Evolutionary conservation across 805 yeast genomes (phyloP).

Genomic region (Wilhelminamyces savonicus): DNA sequence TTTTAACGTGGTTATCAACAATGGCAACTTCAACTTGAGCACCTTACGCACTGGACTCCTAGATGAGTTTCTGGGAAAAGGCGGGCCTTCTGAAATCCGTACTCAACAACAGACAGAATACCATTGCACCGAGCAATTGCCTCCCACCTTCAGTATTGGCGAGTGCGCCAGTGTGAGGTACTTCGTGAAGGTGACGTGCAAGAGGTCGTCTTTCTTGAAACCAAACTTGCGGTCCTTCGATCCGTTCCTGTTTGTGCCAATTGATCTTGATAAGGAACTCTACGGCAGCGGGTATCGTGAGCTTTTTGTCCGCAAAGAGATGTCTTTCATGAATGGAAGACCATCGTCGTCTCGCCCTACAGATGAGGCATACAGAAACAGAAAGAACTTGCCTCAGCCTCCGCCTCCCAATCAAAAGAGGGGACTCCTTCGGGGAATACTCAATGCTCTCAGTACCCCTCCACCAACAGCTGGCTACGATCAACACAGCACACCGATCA

Average conservation of each 20-base stretch:
- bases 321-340: too few relatives aligned
- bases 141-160: conserved; percentile 25
- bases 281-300: too few relatives aligned
- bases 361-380: too few relatives aligned
- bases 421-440: neutral
- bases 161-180: conserved; percentile 40
- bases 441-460: neutral
- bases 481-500: too few relatives aligned
- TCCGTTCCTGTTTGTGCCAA: conserved; percentile 51
- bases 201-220: conserved; percentile 43
- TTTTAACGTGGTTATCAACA: conserved; percentile 24
- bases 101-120: conserved; percentile 7
- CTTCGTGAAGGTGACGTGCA: conserved; percentile 57
- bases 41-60: conserved; percentile 13
- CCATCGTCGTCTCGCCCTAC: too few relatives aligned
- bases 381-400: conserved; percentile 16
- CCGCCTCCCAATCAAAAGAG: neutral
- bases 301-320: conserved; percentile 40
- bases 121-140: conserved; percentile 23
- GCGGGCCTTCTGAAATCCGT: neutral
- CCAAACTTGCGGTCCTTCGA: conserved; percentile 39
- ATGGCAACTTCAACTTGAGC: conserved; percentile 21
- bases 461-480: too few relatives aligned
- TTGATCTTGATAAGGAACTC: conserved; percentile 34
- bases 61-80: conserved; percentile 3